Evolutionary conservation across 2,329 filamentous ascomycete genomes (phyloP).

Genomic region (Rutstroemia sp.): DNA sequence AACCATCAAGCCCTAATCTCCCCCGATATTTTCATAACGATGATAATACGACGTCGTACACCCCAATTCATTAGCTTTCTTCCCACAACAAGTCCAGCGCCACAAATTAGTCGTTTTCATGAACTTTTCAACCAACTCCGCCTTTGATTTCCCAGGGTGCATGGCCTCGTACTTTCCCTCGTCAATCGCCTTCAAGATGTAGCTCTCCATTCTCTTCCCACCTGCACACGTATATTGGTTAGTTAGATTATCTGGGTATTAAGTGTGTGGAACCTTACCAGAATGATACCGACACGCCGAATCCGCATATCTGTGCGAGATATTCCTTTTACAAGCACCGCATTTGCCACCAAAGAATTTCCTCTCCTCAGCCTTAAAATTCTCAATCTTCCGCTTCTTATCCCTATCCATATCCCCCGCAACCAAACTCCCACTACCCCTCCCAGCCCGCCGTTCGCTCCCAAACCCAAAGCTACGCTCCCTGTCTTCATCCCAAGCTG

Average conservation of each 20-base stretch:
- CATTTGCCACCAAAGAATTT: not conserved
- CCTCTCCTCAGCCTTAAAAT: no score
- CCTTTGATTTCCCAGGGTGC: no score
- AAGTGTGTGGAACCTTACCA: no score
- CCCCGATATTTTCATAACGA: not conserved
- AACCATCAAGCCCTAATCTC: no score
- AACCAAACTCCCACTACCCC: not conserved
- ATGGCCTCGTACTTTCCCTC: not conserved
- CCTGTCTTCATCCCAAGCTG: not conserved
- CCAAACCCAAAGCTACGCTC: not conserved
- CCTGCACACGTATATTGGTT: not conserved
- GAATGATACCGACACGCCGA: not conserved
- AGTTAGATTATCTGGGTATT: no score
- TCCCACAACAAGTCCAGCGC: not conserved
- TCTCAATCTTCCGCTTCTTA: not conserved
- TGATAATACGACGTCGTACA: not conserved
- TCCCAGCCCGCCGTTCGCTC: not conserved
- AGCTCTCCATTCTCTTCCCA: not conserved
- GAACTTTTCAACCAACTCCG: no score
- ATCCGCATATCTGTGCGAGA: not conserved
- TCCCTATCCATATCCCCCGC: not conserved
- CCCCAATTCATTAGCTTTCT: not conserved
- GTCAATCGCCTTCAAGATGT: not conserved
- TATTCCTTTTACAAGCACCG: not conserved
- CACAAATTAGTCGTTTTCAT: no score